Conservation (phyloP, 2,329 filamentous ascomycete genomes). For the Trichophaea hybrida region DNA sequence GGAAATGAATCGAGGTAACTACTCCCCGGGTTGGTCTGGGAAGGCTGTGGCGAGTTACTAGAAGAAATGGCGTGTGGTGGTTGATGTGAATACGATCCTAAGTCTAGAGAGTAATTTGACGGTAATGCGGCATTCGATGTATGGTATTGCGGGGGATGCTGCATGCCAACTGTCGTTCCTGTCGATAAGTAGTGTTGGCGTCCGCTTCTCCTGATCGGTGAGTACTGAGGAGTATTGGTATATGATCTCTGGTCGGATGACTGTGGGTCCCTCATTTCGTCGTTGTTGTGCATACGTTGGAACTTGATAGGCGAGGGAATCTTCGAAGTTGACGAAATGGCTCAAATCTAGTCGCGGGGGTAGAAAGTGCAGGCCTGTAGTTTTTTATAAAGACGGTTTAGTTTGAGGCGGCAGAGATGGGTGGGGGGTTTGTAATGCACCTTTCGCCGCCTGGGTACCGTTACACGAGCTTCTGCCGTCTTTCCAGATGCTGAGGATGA, state of each 20-base stretch:
- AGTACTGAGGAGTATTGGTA: background rate
- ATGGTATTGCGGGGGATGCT: background rate
- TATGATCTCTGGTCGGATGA: background rate
- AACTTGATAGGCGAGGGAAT: too few relatives aligned
- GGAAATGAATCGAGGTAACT: conserved; percentile 4
- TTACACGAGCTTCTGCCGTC: background rate
- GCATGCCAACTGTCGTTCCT: background rate
- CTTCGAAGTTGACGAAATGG: too few relatives aligned
- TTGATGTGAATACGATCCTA: background rate
- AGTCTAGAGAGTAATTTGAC: background rate
- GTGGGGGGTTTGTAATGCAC: background rate
- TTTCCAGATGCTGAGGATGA: background rate
- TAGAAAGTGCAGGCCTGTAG: background rate
- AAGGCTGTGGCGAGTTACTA: background rate
- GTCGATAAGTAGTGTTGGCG: background rate
- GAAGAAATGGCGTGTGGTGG: background rate
- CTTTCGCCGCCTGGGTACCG: background rate
- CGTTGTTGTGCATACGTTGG: too few relatives aligned
- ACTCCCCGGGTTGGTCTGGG: background rate
- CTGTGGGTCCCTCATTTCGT: background rate
- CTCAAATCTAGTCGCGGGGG: background rate
- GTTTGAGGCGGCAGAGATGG: background rate
- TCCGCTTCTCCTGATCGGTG: background rate
- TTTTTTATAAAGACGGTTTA: background rate
- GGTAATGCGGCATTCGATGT: background rate